Evolutionary conservation across 768 basidiomycete species (phyloP).

Genomic region (Rhodotorula paludigena): DNA sequence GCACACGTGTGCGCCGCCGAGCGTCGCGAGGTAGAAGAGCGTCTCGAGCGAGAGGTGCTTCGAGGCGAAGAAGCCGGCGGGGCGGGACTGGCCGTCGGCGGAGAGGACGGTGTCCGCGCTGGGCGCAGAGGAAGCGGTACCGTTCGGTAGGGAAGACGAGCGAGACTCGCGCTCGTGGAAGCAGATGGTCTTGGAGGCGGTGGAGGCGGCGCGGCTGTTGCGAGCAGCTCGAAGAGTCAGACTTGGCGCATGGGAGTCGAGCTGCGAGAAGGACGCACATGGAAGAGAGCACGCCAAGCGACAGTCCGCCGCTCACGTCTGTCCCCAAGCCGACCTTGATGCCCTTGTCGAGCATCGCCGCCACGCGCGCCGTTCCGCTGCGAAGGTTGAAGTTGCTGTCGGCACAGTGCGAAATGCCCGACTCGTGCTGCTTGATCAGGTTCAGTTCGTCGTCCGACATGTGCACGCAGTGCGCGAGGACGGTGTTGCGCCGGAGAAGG

Average conservation of each 20-base stretch:
- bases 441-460: slow-evolving; percentile 67
- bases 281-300: slow-evolving; percentile 68
- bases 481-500: slow-evolving; percentile 70
- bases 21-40: slow-evolving; percentile 81
- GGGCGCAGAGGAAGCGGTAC: too few species aligned
- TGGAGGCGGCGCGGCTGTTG: slow-evolving; percentile 61
- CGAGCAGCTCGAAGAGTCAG: not conserved
- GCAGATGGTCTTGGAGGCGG: slow-evolving; percentile 70
- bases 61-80: slow-evolving; percentile 31
- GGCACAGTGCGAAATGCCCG: slow-evolving; percentile 88
- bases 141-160: not conserved
- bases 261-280: slow-evolving; percentile 46
- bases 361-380: slow-evolving; percentile 77
- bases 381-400: slow-evolving; percentile 75
- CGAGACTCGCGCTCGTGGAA: slow-evolving; percentile 48
- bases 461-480: slow-evolving; percentile 83
- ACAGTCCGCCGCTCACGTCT: slow-evolving; percentile 71
- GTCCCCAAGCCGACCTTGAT: slow-evolving; percentile 96
- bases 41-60: slow-evolving; percentile 66
- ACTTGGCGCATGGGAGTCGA: rapidly evolving
- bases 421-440: slow-evolving; percentile 60
- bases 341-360: slow-evolving; percentile 70
- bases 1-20: slow-evolving; percentile 84
- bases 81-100: slow-evolving; percentile 23
- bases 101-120: not conserved